Conservation (phyloP, 2,329 filamentous ascomycete genomes). For the Xylaria sp. region DNA sequence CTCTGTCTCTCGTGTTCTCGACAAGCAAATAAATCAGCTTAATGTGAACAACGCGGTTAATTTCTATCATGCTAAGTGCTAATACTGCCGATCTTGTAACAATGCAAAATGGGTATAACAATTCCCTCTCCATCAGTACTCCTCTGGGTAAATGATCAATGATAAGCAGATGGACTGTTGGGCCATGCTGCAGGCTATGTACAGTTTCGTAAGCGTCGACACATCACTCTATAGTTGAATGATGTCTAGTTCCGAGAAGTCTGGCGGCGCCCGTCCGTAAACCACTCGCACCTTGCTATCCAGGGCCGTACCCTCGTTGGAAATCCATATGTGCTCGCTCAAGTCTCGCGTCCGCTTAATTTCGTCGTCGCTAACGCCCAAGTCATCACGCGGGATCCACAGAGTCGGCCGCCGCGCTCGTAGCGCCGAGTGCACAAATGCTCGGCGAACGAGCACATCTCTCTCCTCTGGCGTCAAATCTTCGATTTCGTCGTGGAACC, state of each 20-base stretch:
- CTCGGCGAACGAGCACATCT: conserved; percentile 84
- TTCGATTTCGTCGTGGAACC: conserved; percentile 91
- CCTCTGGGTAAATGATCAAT: conserved; percentile 11
- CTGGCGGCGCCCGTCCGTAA: conserved; percentile 85
- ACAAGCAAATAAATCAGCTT: neutral
- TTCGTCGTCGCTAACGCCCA: conserved; percentile 93
- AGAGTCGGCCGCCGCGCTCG: conserved; percentile 86
- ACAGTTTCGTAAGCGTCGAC: conserved; percentile 29
- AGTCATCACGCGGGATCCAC: conserved; percentile 91
- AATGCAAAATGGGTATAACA: conserved; percentile 38
- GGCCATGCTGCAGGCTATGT: conserved; percentile 33
- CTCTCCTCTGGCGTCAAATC: conserved; percentile 91
- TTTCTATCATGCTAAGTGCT: conserved; percentile 25
- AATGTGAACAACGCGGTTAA: neutral
- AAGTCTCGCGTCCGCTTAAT: conserved; percentile 80
- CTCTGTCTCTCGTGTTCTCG: neutral
- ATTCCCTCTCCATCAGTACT: neutral
- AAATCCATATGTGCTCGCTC: conserved; percentile 88
- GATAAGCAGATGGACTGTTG: conserved; percentile 6
- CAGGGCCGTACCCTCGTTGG: conserved; percentile 89
- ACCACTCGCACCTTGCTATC: conserved; percentile 86
- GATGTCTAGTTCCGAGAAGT: conserved; percentile 88
- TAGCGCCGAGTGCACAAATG: conserved; percentile 90
- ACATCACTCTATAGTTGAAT: conserved; percentile 72
- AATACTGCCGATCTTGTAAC: conserved; percentile 27